Base-by-base conservation (phyloP, 1,139 yeast species). In the Geotrichum restrictum region DNA sequence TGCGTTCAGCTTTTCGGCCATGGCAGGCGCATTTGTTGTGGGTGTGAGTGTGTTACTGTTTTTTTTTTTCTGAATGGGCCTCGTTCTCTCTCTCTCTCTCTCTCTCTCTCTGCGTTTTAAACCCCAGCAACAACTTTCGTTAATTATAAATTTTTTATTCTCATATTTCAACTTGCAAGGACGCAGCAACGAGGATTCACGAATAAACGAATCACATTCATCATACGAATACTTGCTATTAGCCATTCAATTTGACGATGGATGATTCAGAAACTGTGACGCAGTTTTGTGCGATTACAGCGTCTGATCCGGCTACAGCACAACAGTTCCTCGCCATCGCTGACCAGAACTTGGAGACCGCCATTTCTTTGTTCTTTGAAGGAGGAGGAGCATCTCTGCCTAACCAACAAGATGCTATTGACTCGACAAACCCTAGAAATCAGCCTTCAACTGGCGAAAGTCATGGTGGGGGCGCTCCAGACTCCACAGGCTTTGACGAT, bases 311-410 rank as follows among this genome's bases (percentile, higher is more conserved):
- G 1, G 76, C 77, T 1, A 73, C 80, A 31, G 98, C 98, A 1
- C 74, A 76, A 56, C 89, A 84, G 63, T 94, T 85, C 65, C 70
- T 94, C 45, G 91, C 85, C 31, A 82, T 91, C 70, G 79, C 94
- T 8, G 91, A 83, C 49, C 83, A 83, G 54, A 82, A 88, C 64
- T 68, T 93, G 45, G 96, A 91, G 57, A 79, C 82, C 29, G 98
- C 98, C 0, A 88, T 94, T 6, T 81, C 91, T 10, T 72, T 94
- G 48, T 94, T 73, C 69, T 83, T 87, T 74, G 98, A 94, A 65
- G 78, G 81, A 53, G 88, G 88, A 27, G 78, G 74, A 34, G 71
- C 64, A 13, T 56, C 73, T 61, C 56, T 72, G 60, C 66, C 72
- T 65, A 56, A 72, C 64, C 45, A 40, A 14, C 34, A 40, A 13